A percentile compares a stretch with the other conserved stretches of the same genome.
Conservation (phyloP, 805 yeast species). For the Tetrapisispora iriomotensis region DNA sequence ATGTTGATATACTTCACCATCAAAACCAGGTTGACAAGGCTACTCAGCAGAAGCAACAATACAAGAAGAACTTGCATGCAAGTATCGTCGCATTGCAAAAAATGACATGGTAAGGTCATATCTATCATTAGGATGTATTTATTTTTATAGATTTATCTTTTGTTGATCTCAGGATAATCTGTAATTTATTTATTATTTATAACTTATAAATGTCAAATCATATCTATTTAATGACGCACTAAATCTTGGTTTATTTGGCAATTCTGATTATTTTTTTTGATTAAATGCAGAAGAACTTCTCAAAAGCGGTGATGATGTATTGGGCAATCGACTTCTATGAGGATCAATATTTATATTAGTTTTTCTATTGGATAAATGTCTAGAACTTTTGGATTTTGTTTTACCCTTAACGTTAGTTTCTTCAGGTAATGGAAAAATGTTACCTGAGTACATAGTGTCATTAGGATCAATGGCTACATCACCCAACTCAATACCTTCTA, state of each 20-base stretch:
- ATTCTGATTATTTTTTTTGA: not conserved
- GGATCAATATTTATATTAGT: not conserved
- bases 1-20: not conserved
- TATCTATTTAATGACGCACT: too few species aligned
- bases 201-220: too few species aligned
- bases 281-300: not conserved
- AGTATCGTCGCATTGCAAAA: conserved; percentile 24
- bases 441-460: conserved; percentile 31
- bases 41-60: not conserved
- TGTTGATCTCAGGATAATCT: too few species aligned
- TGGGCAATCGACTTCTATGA: conserved; percentile 6
- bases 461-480: conserved; percentile 32
- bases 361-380: conserved; percentile 2
- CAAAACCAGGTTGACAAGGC: not conserved
- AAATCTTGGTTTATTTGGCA: not conserved
- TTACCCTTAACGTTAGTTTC: conserved; percentile 12
- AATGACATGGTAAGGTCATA: conserved; percentile 21
- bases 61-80: conserved; percentile 20
- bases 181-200: conserved; percentile 1
- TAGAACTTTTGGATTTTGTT: conserved; percentile 13
- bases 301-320: conserved; percentile 4
- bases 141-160: too few species aligned
- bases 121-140: not conserved
- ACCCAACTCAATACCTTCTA: conserved; percentile 46
- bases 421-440: conserved; percentile 19